These are phyloP conservation scores for Eucalyptus regnans DNA, from an alignment of 345 rosid genomes.

Conservation along the genomic window DNA sequence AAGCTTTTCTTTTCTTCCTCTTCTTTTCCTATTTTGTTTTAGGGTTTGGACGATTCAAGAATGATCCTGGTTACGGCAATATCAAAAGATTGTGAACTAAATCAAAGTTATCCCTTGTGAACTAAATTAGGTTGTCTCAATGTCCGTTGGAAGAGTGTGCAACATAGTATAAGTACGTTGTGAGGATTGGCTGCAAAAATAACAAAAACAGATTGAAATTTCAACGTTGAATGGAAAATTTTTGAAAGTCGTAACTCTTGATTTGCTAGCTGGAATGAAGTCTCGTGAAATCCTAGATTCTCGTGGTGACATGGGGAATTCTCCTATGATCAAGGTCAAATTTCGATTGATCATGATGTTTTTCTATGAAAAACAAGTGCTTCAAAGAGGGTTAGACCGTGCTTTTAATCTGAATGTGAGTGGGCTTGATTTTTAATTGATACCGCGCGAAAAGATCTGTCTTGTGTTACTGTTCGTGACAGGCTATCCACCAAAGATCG, in stretches of 20 bases:
- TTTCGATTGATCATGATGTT: background rate
- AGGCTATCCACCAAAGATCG: background rate
- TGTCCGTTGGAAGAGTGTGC: background rate
- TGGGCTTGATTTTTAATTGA: background rate
- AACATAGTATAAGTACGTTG: background rate
- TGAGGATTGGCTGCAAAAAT: background rate
- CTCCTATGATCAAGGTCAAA: background rate
- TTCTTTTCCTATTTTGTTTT: background rate
- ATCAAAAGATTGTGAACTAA: background rate
- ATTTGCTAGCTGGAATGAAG: background rate
- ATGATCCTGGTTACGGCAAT: background rate
- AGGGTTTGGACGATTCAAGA: background rate
- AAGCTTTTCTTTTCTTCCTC: background rate
- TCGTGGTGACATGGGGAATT: background rate
- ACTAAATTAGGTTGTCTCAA: background rate
- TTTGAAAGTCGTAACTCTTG: background rate
- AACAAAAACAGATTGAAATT: background rate
- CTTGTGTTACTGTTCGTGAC: background rate
- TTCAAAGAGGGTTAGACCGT: background rate
- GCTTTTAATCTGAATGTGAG: background rate
- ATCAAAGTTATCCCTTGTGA: background rate
- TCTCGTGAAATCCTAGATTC: background rate
- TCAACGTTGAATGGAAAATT: background rate
- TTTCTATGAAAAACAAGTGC: accelerated
- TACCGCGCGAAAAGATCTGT: background rate